Conservation (phyloP, 768 basidiomycete species). For the Auriscalpium orientale region DNA sequence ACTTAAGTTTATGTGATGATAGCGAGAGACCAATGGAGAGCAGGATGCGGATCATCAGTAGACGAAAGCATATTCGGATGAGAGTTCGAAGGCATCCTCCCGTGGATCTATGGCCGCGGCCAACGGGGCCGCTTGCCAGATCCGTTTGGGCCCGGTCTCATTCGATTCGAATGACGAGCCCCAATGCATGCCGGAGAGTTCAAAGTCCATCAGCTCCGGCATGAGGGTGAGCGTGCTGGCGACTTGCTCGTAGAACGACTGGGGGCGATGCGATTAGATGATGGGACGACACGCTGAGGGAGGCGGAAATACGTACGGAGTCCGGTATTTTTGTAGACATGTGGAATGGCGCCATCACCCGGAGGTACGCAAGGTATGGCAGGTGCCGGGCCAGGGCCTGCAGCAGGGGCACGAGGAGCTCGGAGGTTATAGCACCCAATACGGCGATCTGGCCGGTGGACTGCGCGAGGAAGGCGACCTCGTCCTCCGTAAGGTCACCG, state of each 20-base stretch:
- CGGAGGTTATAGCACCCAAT: constrained; percentile 52
- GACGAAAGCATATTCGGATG: constrained; percentile 13
- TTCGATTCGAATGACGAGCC: constrained; percentile 16
- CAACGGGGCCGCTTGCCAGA: constrained; percentile 14
- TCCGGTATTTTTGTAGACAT: constrained; percentile 24
- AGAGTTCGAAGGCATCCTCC: constrained; percentile 10
- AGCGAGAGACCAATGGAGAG: background rate
- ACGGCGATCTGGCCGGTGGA: constrained; percentile 45
- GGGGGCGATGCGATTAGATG: constrained; percentile 5
- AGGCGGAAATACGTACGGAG: constrained; percentile 19
- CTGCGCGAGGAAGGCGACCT: constrained; percentile 43
- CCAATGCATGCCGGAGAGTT: constrained; percentile 75
- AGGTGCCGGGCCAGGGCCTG: constrained; percentile 47
- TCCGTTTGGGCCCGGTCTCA: constrained; percentile 7
- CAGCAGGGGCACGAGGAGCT: constrained; percentile 51
- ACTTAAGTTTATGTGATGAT: no score
- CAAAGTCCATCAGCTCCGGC: constrained; percentile 56
- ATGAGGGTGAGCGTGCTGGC: constrained; percentile 51
- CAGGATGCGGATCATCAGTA: constrained; percentile 4
- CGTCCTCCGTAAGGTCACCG: constrained; percentile 51
- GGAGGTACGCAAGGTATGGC: constrained; percentile 56
- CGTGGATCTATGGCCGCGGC: constrained; percentile 1
- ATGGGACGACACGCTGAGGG: background rate
- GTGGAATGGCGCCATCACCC: constrained; percentile 42
- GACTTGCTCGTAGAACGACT: constrained; percentile 61